A percentile compares a stretch with the other conserved stretches of the same genome.
phyloP scores from a whole-genome alignment of 768 basidiomycete genomes.

The Termitomyces sp. region DNA sequence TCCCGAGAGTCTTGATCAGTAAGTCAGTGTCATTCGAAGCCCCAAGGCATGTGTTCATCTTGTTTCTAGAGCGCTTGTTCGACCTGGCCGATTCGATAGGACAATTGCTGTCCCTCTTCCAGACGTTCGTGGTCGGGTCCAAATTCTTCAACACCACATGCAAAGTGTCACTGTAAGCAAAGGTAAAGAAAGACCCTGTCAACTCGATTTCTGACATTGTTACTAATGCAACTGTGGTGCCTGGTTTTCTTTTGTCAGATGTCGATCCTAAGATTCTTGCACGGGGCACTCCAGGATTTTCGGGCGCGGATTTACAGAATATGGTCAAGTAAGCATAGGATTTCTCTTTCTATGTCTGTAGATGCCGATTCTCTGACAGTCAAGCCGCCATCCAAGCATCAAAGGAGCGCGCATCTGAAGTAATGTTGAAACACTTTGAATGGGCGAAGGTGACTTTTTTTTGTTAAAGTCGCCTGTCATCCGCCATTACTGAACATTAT shows the following conservation, averaged over 20 bases:
- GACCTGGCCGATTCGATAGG: constrained; percentile 96
- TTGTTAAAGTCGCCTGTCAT: neutral
- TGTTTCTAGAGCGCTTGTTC: constrained; percentile 73
- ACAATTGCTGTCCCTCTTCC: constrained; percentile 90
- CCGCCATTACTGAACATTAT: neutral
- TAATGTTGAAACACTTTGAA: constrained; percentile 83
- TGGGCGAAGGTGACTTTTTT: constrained; percentile 80
- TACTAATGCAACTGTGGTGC: constrained; percentile 5
- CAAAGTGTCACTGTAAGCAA: constrained; percentile 62
- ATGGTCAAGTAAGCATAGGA: constrained; percentile 79
- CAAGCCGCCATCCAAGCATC: constrained; percentile 95
- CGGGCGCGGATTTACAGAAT: constrained; percentile 95
- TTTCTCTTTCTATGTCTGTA: neutral
- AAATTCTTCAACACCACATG: constrained; percentile 92
- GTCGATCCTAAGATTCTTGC: constrained; percentile 88
- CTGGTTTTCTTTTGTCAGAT: constrained; percentile 35
- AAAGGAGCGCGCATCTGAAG: constrained; percentile 71
- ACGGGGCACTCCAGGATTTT: constrained; percentile 93
- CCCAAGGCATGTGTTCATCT: constrained; percentile 6
- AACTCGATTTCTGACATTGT: constrained; percentile 2
- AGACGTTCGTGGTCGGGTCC: constrained; percentile 92
- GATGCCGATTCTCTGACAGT: constrained; percentile 27
- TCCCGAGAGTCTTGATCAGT: constrained; percentile 91
- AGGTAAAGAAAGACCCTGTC: constrained; percentile 33
- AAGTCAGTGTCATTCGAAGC: constrained; percentile 23